Evolutionary conservation across 2,329 filamentous ascomycete species (phyloP), one percentile per base, ranked within the genome.

Genomic region (Alternaria sp.): DNA sequence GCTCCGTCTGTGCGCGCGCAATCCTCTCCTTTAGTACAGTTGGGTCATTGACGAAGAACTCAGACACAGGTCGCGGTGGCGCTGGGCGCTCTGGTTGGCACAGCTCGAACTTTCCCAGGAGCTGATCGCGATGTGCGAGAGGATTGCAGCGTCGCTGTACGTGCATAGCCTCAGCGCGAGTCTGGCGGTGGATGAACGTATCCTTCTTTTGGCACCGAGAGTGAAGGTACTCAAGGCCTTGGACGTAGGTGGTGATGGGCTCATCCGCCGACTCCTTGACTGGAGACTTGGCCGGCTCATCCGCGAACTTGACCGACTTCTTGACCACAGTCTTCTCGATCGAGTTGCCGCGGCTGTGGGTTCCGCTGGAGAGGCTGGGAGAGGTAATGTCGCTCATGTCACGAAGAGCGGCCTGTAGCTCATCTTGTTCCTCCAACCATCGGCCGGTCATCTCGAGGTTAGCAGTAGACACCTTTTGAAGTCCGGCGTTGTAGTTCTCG

Each of bases 111-210:
- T 93, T 96, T 71, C 94, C 94, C 30, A 93, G 87, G 20, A 98
- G 88, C 75, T 94, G 92, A 75, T 92, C 91, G 75, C 91, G 87
- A 80, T 97, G 94, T 44, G 87, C 83, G 61, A 90, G 86, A 20
- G 87, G 86, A 61, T 94, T 87, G 47, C 90, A 93, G 60, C 94
- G 86, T 43, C 96, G 91, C 74, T 92, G 89, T 26, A 93, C 88
- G 77, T 97, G 95, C 51, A 97, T 85, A 23, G 93, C 93, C 78
- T 98, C 95, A 63, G 95, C 96, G 53, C 96, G 91, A 23, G 92
- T 87, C 60, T 93, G 89, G 45, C 93, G 91, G 79, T 97, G 92
- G 58, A 97, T 87, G 76, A 97, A 97, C 10, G 90, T 89, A 79
- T 98, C 96, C 18, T 85, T 83, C 57, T 85, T 84, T 60, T 88